phyloP scores from a whole-genome alignment of 2,329 filamentous ascomycete species.

The Fusarium subglutinans region DNA sequence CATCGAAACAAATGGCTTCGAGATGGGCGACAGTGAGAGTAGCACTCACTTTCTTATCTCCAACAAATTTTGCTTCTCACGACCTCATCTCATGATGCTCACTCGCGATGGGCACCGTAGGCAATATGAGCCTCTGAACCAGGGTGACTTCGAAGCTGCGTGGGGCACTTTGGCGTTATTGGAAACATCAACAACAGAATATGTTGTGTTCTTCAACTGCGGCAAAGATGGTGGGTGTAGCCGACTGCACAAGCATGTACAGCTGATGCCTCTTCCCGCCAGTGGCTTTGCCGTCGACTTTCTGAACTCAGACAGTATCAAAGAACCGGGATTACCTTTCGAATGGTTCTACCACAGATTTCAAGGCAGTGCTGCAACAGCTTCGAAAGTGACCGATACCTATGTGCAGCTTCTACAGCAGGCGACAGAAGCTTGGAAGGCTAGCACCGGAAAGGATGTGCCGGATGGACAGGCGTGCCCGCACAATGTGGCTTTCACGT shows the following conservation, averaged over 20 bases:
- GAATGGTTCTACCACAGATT: neutral
- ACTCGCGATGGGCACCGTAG: neutral
- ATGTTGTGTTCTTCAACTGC: neutral
- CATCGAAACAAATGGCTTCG: neutral
- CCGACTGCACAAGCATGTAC: neutral
- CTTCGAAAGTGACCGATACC: neutral
- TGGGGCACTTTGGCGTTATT: neutral
- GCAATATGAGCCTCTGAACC: neutral
- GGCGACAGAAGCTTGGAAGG: neutral
- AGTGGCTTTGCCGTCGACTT: neutral
- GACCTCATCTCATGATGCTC: conserved; percentile 5
- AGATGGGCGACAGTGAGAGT: neutral
- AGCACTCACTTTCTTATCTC: neutral
- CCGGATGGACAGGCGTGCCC: neutral
- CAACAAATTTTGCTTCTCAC: conserved; percentile 3
- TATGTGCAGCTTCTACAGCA: neutral
- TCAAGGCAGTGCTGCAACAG: accelerated
- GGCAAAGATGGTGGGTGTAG: neutral
- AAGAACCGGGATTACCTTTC: neutral
- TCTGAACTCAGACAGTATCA: neutral
- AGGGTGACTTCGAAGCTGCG: neutral
- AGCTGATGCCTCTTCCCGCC: neutral
- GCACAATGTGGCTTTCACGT: neutral
- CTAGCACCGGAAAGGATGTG: neutral
- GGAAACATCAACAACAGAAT: neutral